Percentiles rank a stretch among this genome's conserved stretches.
Conservation (phyloP, 139 green algal genomes). For the Chlamydomonas sp. region DNA sequence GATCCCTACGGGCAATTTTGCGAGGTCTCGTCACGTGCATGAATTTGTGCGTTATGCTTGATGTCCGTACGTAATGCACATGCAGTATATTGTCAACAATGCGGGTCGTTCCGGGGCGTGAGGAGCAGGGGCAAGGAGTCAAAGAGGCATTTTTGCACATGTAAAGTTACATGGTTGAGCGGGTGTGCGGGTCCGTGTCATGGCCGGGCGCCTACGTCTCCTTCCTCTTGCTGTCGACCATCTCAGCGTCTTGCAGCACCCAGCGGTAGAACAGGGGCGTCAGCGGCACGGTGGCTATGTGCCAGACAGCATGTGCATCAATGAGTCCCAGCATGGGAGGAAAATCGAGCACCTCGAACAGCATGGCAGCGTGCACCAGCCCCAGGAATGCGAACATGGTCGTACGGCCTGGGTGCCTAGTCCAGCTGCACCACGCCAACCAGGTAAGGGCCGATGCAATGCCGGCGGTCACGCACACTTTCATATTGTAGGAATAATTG, state of each 20-base stretch:
- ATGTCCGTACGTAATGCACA: too few species aligned
- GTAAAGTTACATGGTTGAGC: too few species aligned
- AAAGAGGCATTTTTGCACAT: too few species aligned
- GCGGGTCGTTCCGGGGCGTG: too few species aligned
- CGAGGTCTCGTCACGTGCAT: too few species aligned
- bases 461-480: constrained; percentile 73
- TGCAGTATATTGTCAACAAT: too few species aligned
- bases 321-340: constrained; percentile 71
- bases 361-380: constrained; percentile 63
- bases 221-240: background rate
- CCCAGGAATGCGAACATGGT: constrained; percentile 69
- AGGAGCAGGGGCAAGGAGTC: too few species aligned
- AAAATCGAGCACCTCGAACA: constrained; percentile 91
- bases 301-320: constrained; percentile 90
- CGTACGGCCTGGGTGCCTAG: constrained; percentile 48
- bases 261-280: constrained; percentile 83
- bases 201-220: background rate
- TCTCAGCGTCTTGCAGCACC: constrained; percentile 48
- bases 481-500: constrained; percentile 91
- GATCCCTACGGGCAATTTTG: too few species aligned
- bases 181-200: too few species aligned
- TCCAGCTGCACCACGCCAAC: constrained; percentile 6
- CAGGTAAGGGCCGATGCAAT: constrained; percentile 53
- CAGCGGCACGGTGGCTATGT: constrained; percentile 79
- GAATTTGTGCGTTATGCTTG: too few species aligned